Evolutionary conservation across 2,329 filamentous ascomycete species (phyloP), one percentile per base, ranked within the genome.

Genomic region (Botrytis elliptica): DNA sequence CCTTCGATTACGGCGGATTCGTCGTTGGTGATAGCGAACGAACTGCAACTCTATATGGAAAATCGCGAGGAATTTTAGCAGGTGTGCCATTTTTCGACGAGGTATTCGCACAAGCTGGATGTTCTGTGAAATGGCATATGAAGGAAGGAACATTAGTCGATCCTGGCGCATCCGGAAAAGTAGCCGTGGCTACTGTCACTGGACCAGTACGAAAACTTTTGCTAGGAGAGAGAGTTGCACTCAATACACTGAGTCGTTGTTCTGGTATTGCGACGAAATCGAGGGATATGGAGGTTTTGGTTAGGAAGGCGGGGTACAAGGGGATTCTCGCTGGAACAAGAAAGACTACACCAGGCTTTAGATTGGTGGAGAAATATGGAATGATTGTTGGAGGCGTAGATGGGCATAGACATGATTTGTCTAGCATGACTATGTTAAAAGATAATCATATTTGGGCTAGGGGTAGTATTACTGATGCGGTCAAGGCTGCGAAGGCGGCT

Each of bases 401-500:
- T 83, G 89, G 91, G 4, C 96, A 99, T 83, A 87, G 96, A 46
- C 93, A 97, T 84, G 96, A 99, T 82, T 86, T 99, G 73, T 93
- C 90, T 82, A 89, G 91, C 77, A 98, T 99, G 96, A 95, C 95
- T 73, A 99, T 99, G 96, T 87, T 99, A 77, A 99, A 99, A 85
- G 96, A 99, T 84, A 99, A 99, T 84, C 96, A 99, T 84, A 92
- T 99, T 73, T 98, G 95, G 92, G 94, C 93, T 76, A 91, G 92
- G 71, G 92, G 92, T 40, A 93, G 92, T 81, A 98, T 99, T 82
- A 90, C 92, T 1, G 90, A 92, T 36, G 96, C 96, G 9, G 95
- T 99, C 38, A 85, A 86, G 59, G 93, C 95, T 3, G 96, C 96
- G 38, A 93, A 93, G 82, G 87, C 90, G 18, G 93, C 92, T 0